These are phyloP conservation scores for Pholiota microspora DNA, from an alignment of 768 basidiomycete species.

Conservation along the genomic window DNA sequence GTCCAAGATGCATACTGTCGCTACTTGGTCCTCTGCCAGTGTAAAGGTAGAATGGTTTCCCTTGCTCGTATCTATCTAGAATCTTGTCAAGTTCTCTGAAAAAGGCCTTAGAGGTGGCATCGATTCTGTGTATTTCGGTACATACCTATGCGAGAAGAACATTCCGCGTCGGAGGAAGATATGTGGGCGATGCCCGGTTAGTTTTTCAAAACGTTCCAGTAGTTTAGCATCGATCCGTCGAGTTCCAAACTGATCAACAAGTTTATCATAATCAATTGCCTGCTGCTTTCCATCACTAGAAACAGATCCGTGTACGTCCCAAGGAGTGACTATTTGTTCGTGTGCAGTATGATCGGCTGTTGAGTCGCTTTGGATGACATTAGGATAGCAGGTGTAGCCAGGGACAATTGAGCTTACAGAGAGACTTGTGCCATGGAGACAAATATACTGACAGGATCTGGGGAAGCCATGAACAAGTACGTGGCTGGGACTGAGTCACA, in stretches of 20 bases:
- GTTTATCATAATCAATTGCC: conserved; percentile 96
- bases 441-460: conserved; percentile 9
- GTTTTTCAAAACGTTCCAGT: conserved; percentile 83
- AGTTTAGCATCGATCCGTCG: conserved; percentile 72
- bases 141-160: conserved; percentile 96
- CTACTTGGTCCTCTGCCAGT: conserved; percentile 97
- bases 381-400: background rate
- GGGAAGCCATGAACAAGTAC: conserved; percentile 11
- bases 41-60: conserved; percentile 97
- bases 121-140: conserved; percentile 18
- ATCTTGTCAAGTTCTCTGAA: conserved; percentile 91
- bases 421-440: conserved; percentile 10
- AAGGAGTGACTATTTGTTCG: conserved; percentile 89
- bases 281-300: conserved; percentile 86
- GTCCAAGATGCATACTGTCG: conserved; percentile 96
- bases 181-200: conserved; percentile 90
- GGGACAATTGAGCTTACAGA: conserved; percentile 11
- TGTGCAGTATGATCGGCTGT: conserved; percentile 21
- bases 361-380: conserved; percentile 8
- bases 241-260: conserved; percentile 93
- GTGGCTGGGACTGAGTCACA: background rate
- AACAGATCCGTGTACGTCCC: conserved; percentile 94
- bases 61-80: conserved; percentile 92
- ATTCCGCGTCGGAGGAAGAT: conserved; percentile 84
- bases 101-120: background rate